Evolutionary conservation across 2,329 filamentous ascomycete genomes (phyloP), one percentile per base, ranked within the genome.

Genomic region (Pyrenochaeta sp.): DNA sequence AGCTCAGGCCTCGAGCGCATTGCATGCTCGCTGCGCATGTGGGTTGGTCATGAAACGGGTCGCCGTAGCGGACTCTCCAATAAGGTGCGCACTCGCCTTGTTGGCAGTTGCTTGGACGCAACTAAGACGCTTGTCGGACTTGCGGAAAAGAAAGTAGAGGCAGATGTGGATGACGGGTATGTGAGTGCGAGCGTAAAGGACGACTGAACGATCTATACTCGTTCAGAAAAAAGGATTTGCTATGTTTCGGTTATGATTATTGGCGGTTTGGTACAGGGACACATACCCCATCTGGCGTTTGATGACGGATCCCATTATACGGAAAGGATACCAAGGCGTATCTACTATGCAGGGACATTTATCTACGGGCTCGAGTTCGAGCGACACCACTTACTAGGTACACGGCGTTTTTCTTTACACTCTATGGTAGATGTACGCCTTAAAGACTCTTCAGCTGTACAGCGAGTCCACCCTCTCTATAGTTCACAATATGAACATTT

Each of bases 41-140:
- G 82, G 81, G 71, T 82, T 39, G 81, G 81, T 3, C 80, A 79
- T 30, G 77, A 78, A 22, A 77, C 76, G 4, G 80, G 79, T 6
- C 72, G 74, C 8, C 71, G 71, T 7, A 79, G 74, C 37, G 80
- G 80, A 0, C 51, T 83, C 56, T 73, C 68, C 6, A 72, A 71
- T 27, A 78, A 74, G 52, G 74, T 77, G 3, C 72, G 78, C 15
- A 71, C 69, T 2, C 71, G 69, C 44, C 72, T 83, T 36, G 75
- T 83, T 7, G 73, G 74, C 37, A 65, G 73, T 39, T 83, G 80
- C 63, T 55, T 83, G 6, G 68, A 72, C 24, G 74, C 81, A 12
- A 81, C 77, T 59, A 81, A 79, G 69, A 77, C 68, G 50, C 72
- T 82, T 27, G 80, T 81, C 13, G 79, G 79, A 1, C 71, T 76